Evolutionary conservation across 148 eudicot genomes (phyloP).

Genomic region (Rhododendron vialii): DNA sequence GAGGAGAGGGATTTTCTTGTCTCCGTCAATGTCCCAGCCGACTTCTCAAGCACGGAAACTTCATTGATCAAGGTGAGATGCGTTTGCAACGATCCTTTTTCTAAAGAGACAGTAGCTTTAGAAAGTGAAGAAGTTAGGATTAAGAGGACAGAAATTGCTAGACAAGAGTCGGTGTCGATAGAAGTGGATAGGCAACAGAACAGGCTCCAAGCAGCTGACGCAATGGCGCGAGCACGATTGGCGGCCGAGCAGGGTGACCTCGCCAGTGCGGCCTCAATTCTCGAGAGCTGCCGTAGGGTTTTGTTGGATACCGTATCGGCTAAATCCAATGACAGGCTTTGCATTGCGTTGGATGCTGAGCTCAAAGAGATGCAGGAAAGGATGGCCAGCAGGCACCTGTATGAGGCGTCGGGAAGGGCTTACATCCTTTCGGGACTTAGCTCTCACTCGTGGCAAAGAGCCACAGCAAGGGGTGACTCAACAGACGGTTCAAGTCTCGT

Average conservation of each 20-base stretch:
- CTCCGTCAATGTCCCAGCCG: conserved; percentile 51
- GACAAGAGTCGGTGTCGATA: conserved; percentile 38
- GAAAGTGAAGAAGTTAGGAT: conserved; percentile 48
- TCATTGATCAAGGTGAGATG: conserved; percentile 53
- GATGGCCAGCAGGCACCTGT: conserved; percentile 66
- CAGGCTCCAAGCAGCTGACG: conserved; percentile 71
- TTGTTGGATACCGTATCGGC: conserved; percentile 56
- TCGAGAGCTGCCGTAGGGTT: conserved; percentile 37
- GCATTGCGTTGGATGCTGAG: conserved; percentile 54
- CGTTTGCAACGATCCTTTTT: conserved; percentile 52
- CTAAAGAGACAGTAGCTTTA: conserved; percentile 34
- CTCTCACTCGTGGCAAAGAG: conserved; percentile 94
- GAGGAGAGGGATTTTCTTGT: conserved; percentile 78
- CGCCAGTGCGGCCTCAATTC: conserved; percentile 41
- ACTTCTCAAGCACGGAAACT: conserved; percentile 30
- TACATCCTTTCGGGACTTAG: conserved; percentile 82
- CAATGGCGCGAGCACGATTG: conserved; percentile 56
- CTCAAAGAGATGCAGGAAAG: conserved; percentile 86
- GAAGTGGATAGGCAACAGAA: conserved; percentile 82
- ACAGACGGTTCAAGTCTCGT: conserved; percentile 51
- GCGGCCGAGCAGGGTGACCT: conserved; percentile 69
- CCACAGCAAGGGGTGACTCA: conserved; percentile 70
- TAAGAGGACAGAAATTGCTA: conserved; percentile 37
- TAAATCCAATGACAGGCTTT: conserved; percentile 43
- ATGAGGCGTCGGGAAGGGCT: conserved; percentile 85